These are phyloP conservation scores for Phytophthora hibernalis DNA, from an alignment of 352 stramenopile species.

Conservation along the genomic window DNA sequence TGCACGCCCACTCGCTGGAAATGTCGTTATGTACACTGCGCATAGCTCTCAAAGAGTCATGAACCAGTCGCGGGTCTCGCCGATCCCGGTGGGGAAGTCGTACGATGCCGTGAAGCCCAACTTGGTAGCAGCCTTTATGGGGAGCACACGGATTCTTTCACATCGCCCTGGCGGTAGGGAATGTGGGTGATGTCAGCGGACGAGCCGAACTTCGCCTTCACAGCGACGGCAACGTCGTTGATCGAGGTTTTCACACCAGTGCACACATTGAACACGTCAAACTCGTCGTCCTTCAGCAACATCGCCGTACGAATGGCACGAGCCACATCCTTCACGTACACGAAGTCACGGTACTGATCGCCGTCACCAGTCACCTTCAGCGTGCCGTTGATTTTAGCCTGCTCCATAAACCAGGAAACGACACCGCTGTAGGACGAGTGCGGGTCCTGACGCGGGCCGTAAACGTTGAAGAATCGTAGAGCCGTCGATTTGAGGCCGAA, in stretches of 20 bases:
- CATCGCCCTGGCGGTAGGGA: constrained; percentile 70
- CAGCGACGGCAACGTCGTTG: constrained; percentile 60
- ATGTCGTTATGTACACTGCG: constrained; percentile 11
- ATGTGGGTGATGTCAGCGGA: constrained; percentile 69
- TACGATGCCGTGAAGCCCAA: constrained; percentile 72
- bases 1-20: constrained; percentile 9
- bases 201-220: constrained; percentile 73
- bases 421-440: constrained; percentile 84
- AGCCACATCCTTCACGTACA: constrained; percentile 84
- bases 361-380: constrained; percentile 78
- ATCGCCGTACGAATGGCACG: constrained; percentile 82
- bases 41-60: constrained; percentile 38
- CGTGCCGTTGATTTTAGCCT: constrained; percentile 81
- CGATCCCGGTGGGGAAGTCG: constrained; percentile 65
- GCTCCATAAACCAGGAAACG: constrained; percentile 87
- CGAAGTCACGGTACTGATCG: constrained; percentile 85
- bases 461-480: constrained; percentile 87
- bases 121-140: constrained; percentile 63
- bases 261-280: constrained; percentile 87
- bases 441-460: constrained; percentile 80
- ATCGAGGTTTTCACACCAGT: constrained; percentile 80
- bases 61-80: constrained; percentile 81
- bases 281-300: constrained; percentile 64
- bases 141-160: constrained; percentile 81
- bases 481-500: constrained; percentile 75